phyloP scores from a whole-genome alignment of 2,329 filamentous ascomycete species.

The Lizonia empirigonia region DNA sequence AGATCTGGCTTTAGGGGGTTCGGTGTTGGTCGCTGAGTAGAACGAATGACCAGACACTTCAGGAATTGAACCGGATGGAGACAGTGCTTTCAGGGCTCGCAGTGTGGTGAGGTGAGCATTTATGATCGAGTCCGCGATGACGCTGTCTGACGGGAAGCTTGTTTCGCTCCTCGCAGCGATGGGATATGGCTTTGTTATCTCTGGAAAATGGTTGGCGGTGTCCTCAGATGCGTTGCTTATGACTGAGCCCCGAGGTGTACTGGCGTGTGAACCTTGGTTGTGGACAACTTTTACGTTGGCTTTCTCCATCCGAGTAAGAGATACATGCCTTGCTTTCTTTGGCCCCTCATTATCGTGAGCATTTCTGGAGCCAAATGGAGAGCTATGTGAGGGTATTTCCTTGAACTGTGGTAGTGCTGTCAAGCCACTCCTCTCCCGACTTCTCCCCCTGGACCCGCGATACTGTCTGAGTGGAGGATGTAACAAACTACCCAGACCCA shows the following conservation, averaged over 20 bases:
- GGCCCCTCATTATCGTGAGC: constrained; percentile 5
- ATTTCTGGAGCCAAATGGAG: not conserved
- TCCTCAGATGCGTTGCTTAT: constrained; percentile 18
- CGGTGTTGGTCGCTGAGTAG: constrained; percentile 5
- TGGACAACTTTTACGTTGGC: constrained; percentile 32
- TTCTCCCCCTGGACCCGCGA: constrained; percentile 15
- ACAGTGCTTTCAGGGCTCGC: constrained; percentile 33
- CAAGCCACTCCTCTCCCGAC: constrained; percentile 19
- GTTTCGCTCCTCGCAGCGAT: constrained; percentile 3
- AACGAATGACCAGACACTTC: constrained; percentile 15
- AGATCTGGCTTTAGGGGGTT: constrained; percentile 19
- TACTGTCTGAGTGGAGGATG: not conserved
- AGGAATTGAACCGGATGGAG: constrained; percentile 21
- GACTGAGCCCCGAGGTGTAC: constrained; percentile 27
- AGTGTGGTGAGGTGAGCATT: constrained; percentile 39
- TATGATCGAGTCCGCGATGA: constrained; percentile 37
- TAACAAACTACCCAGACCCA: constrained; percentile 11
- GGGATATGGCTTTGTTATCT: constrained; percentile 13
- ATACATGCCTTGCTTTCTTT: constrained; percentile 32
- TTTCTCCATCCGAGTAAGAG: constrained; percentile 29
- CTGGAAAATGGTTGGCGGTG: constrained; percentile 5
- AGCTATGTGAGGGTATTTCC: constrained; percentile 7
- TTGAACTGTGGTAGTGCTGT: constrained; percentile 25
- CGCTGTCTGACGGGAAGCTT: constrained; percentile 22
- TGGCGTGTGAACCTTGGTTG: constrained; percentile 23